phyloP scores from a whole-genome alignment of 1,284 basidiomycete species.

The Heterobasidion irregulare region DNA sequence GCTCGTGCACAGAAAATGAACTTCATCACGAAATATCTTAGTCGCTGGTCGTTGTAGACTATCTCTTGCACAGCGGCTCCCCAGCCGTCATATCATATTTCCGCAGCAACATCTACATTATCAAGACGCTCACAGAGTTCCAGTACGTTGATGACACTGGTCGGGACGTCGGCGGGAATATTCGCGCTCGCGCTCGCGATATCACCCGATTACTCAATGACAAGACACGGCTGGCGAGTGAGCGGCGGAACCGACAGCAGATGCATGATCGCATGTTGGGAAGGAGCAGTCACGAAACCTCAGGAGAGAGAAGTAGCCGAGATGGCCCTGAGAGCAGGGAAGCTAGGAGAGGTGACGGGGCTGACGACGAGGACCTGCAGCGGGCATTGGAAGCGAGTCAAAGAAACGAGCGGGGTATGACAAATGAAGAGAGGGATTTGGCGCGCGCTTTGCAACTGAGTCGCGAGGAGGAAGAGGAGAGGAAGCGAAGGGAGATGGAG shows the following conservation, averaged over 20 bases:
- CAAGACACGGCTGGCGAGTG: conserved; percentile 72
- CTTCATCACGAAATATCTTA: conserved; percentile 19
- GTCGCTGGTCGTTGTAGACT: conserved; percentile 92
- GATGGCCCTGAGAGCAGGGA: neutral
- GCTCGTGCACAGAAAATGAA: neutral
- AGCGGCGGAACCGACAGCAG: conserved; percentile 71
- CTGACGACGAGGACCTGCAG: conserved; percentile 25
- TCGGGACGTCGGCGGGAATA: conserved; percentile 94
- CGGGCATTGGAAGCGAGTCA: neutral
- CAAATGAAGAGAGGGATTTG: conserved; percentile 70
- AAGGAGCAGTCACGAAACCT: conserved; percentile 37
- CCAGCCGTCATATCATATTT: conserved; percentile 98
- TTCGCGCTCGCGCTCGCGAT: conserved; percentile 96
- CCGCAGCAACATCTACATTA: conserved; percentile 90
- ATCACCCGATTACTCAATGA: conserved; percentile 91
- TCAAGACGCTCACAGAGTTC: conserved; percentile 98
- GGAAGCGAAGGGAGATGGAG: conserved; percentile 60
- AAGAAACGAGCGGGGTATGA: conserved; percentile 47
- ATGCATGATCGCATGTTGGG: conserved; percentile 89
- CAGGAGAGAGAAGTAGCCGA: conserved; percentile 22
- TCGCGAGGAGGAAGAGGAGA: conserved; percentile 74
- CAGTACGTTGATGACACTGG: conserved; percentile 91
- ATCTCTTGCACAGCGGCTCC: conserved; percentile 89
- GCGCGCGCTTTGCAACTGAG: conserved; percentile 73
- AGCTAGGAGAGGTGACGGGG: conserved; percentile 43